Base-by-base conservation (phyloP, 805 yeast genomes). In the Sugiyamaella americana region DNA sequence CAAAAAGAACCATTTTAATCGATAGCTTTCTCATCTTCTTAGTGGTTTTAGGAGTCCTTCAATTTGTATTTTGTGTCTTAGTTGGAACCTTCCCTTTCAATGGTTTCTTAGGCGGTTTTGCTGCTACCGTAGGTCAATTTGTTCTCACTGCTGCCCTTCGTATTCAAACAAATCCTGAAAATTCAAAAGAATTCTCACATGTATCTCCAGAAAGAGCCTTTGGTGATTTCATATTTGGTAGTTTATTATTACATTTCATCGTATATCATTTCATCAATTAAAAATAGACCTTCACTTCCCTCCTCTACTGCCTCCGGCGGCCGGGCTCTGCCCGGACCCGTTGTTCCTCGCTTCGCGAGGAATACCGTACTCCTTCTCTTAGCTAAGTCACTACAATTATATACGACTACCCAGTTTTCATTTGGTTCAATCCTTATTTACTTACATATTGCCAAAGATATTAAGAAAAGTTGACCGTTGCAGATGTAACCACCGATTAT, bases 11-110 rank as follows among this genome's bases (percentile, higher is more conserved):
- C 48, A 75, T 78, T 63, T 70, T 87, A 43, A 83, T 91, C 54
- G 98, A 93, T 63, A 56, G 74, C 11, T 93, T 89, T 60, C 73
- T 91, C 59, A 76, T 64, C 21, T 88, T 85, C 55, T 67, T 91
- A 49, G 89, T 91, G 16, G 65, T 71, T 0, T 70, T 87, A 50
- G 98, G 95, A 1, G 67, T 76, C 1, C 65, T 85, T 23, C 98
- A 93, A 67, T 87, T 88, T 61, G 68, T 72, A 3, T 91, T 88
- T 65, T 84, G 85, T 54, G 56, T 82, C 37, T 51, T 87, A 11
- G 78, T 88, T 40, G 95, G 97, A 32, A 87, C 79, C 58, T 93
- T 84, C 55, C 99, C 99, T 16, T 93, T 93, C 76, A 93, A 93
- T 67, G 98, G 96, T 20, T 93, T 93, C 62, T 73, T 93, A 50